phyloP scores from a whole-genome alignment of 495 filamentous ascomycete genomes.

The Hypoxylon subgilvum region DNA sequence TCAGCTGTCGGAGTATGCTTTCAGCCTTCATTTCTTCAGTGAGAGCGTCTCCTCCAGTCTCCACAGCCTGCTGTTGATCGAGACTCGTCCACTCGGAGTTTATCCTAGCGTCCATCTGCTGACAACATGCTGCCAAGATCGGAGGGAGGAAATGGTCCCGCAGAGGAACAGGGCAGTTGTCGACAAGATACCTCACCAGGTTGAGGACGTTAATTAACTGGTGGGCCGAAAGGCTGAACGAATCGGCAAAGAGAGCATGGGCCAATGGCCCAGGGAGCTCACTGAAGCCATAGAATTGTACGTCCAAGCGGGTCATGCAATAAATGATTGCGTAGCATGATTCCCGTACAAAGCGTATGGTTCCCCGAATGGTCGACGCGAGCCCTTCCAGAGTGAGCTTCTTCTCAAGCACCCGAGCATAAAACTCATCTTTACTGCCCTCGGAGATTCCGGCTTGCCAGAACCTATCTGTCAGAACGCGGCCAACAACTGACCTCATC shows the following conservation, averaged over 20 bases:
- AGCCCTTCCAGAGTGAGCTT: conserved; percentile 90
- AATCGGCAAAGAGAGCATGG: conserved; percentile 81
- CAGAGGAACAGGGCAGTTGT: conserved; percentile 82
- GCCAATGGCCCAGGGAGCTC: conserved; percentile 86
- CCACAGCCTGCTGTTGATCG: conserved; percentile 58
- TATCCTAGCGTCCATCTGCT: conserved; percentile 85
- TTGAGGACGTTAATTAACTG: conserved; percentile 90
- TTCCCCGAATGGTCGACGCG: conserved; percentile 87
- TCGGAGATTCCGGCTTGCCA: conserved; percentile 98
- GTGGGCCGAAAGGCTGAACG: conserved; percentile 84
- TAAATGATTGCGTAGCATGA: conserved; percentile 91
- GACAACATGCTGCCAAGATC: conserved; percentile 79
- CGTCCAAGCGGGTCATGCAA: conserved; percentile 85
- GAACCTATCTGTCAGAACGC: conserved; percentile 92
- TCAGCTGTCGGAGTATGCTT: conserved; percentile 92
- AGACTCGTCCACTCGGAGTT: conserved; percentile 83
- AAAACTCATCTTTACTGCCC: conserved; percentile 95
- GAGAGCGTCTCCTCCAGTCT: conserved; percentile 68
- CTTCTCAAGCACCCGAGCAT: conserved; percentile 85
- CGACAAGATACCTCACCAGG: conserved; percentile 82
- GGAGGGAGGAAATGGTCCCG: conserved; percentile 84
- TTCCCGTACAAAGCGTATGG: conserved; percentile 87
- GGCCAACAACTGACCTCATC: conserved; percentile 75
- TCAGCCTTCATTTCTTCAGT: conserved; percentile 98
- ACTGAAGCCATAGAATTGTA: conserved; percentile 85